Base-by-base conservation (phyloP, 2,329 filamentous ascomycete species). In the Exserohilum turcica region DNA sequence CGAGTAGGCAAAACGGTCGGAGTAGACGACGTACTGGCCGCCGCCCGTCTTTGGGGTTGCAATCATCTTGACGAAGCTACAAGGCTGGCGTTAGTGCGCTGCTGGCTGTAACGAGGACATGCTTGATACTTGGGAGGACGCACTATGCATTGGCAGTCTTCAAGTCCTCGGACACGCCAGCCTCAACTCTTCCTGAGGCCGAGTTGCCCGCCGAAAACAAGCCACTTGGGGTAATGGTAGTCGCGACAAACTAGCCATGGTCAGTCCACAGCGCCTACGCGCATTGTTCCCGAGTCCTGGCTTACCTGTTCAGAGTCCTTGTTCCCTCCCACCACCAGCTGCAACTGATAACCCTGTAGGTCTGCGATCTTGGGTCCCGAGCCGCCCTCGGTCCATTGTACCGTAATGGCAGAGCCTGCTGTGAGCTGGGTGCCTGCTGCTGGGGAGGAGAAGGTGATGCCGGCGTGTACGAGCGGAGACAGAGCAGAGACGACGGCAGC, bases 261-360 rank as follows among this genome's bases (percentile, higher is more conserved):
- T 54, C 47, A 60, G 51, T 8, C 28, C 15, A 24, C n/a, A 15
- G 13, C 28, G 13, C 6, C 43, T 37, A 13, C 16, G 28, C 12
- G 28, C 12, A 10, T n/a, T 38, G 21, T 48, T n/a, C n/a, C 28
- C 16, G 51, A 12, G 24, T 43, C 21, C 32, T n/a, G n/a, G 52
- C 72, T 52, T 72, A 84, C 79, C 75, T 79, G 76, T 54, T 76
- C 74, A 48, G 70, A 74, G 15, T 72, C 75, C 2, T 76, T 73
- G 65, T 86, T 84, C 39, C 85, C 84, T 48, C 86, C 86, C 6
- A 83, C 81, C 64, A 83, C 84, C 18, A 89, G 74, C 60, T 81
- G 82, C 42, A 89, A 71, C 55, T 82, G 76, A 69, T 85, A 89
- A 15, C 78, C 77, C 2, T 74, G 69, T 36, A 86, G 75, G 51